Conservation (phyloP, 768 basidiomycete genomes). For the Mycena alexandri region DNA sequence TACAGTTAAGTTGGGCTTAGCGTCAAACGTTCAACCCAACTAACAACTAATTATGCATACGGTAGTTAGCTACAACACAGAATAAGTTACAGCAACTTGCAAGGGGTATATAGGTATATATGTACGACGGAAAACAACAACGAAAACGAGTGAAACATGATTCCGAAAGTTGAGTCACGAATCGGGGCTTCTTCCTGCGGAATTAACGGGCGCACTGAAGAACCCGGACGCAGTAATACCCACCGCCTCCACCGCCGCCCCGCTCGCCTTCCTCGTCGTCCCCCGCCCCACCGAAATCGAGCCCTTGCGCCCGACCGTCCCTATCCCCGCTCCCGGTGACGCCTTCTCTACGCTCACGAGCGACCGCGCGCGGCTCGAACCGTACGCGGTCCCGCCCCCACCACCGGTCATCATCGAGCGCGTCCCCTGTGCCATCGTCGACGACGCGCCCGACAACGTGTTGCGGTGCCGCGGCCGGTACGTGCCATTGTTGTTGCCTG, state of each 20-base stretch:
- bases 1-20: no score
- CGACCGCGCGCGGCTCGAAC: conserved; percentile 62
- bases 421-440: conserved; percentile 39
- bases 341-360: conserved; percentile 76
- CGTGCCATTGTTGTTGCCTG: conserved; percentile 26
- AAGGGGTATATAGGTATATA: conserved; percentile 4
- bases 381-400: conserved; percentile 35
- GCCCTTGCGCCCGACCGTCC: conserved; percentile 57
- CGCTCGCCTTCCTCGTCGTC: conserved; percentile 71
- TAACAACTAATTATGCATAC: conserved; percentile 10
- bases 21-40: no score
- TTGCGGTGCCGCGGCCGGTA: conserved; percentile 60
- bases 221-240: conserved; percentile 85
- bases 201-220: conserved; percentile 67
- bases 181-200: conserved; percentile 21
- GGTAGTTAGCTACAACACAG: conserved; percentile 21
- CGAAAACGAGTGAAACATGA: not conserved
- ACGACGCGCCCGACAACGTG: conserved; percentile 46
- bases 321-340: conserved; percentile 41
- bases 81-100: conserved; percentile 15
- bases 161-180: not conserved
- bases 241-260: conserved; percentile 81
- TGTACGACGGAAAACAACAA: not conserved
- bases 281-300: conserved; percentile 78
- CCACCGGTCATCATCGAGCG: conserved; percentile 35